These are phyloP conservation scores for Aureobasidium sp. DNA, from an alignment of 2,329 filamentous ascomycete genomes.

Conservation along the genomic window DNA sequence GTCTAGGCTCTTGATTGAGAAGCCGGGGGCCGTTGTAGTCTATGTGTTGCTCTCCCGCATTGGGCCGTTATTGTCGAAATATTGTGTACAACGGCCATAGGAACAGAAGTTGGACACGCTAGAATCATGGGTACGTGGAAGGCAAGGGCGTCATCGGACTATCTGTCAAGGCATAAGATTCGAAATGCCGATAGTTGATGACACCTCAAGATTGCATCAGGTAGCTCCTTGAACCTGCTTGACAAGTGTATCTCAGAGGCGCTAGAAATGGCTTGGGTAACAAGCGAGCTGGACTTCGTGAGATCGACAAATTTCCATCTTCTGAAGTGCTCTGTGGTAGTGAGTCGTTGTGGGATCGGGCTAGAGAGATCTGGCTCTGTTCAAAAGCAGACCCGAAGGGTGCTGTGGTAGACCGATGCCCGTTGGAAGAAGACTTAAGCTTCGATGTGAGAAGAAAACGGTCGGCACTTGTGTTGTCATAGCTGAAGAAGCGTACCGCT, in stretches of 20 bases:
- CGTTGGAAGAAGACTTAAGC: not conserved
- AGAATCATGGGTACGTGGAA: not conserved
- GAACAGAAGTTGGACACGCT: not conserved
- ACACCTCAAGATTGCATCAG: not conserved
- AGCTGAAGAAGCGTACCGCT: not conserved
- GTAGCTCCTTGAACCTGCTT: not conserved
- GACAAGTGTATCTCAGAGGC: not conserved
- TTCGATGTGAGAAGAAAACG: not conserved
- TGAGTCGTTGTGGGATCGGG: not conserved
- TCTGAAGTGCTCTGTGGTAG: not conserved
- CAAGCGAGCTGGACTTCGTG: not conserved
- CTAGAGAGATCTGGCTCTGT: not conserved
- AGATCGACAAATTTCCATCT: not conserved
- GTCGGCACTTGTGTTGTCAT: not conserved
- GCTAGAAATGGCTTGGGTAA: not conserved
- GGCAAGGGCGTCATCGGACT: not conserved
- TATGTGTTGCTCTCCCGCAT: not conserved
- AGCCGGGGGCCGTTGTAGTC: constrained; percentile 1
- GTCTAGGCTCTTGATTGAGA: not conserved
- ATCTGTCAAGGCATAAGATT: not conserved
- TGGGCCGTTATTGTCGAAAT: not conserved
- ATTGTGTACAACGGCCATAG: constrained; percentile 3
- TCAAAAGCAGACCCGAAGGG: not conserved
- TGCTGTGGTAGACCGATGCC: not conserved
- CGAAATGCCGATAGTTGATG: too few relatives aligned